phyloP scores from a whole-genome alignment of 2,329 filamentous ascomycete genomes.

The Hypoxylon sp. region DNA sequence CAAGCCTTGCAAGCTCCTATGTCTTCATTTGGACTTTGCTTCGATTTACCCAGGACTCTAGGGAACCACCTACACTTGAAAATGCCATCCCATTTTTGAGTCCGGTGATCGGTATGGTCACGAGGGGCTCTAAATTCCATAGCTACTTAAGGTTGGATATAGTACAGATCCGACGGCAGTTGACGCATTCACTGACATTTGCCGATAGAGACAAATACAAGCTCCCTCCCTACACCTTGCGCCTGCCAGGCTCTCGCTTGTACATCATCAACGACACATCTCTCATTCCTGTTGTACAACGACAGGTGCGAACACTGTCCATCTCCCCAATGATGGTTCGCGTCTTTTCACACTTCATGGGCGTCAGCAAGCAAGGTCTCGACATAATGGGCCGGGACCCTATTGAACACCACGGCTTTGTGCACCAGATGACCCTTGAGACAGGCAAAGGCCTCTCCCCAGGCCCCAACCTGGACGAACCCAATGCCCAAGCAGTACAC shows the following conservation, averaged over 20 bases:
- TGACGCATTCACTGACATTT: background rate
- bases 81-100: constrained; percentile 31
- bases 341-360: constrained; percentile 17
- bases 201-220: constrained; percentile 27
- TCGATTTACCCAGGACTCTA: constrained; percentile 23
- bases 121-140: constrained; percentile 14
- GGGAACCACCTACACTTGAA: constrained; percentile 24
- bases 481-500: constrained; percentile 13
- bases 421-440: constrained; percentile 10
- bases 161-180: too few species aligned
- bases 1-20: constrained; percentile 15
- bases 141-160: constrained; percentile 3
- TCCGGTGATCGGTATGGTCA: constrained; percentile 16
- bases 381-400: constrained; percentile 11
- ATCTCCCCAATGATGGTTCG: constrained; percentile 17
- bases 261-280: constrained; percentile 22
- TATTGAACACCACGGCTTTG: constrained; percentile 19
- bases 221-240: constrained; percentile 26
- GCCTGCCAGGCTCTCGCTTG: constrained; percentile 11
- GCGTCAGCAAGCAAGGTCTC: constrained; percentile 6
- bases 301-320: constrained; percentile 12
- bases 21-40: constrained; percentile 23
- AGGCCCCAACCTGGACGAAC: constrained; percentile 15
- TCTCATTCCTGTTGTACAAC: constrained; percentile 17
- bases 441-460: constrained; percentile 7